Evolutionary conservation across 257 asterid genomes (phyloP).

Genomic region (Salvia rosmarinus): DNA sequence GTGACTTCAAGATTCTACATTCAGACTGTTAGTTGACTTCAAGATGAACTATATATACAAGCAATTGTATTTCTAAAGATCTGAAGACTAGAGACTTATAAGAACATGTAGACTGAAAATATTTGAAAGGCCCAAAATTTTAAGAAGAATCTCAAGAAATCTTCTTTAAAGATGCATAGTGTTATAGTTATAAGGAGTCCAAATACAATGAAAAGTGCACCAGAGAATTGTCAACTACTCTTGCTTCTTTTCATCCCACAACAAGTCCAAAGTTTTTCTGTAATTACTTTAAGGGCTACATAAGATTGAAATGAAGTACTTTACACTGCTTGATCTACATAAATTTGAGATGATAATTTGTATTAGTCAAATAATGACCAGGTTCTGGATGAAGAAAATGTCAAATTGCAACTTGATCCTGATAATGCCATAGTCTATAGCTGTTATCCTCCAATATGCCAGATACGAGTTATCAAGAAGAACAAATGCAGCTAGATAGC

Average conservation of each 20-base stretch:
- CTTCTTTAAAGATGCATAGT: background rate
- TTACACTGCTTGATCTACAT: background rate
- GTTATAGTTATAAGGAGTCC: background rate
- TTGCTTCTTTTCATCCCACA: background rate
- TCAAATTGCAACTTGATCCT: no score
- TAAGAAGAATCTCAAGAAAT: background rate
- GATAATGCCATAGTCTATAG: no score
- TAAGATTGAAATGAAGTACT: background rate
- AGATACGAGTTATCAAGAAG: background rate
- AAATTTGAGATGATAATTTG: no score
- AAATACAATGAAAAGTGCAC: background rate
- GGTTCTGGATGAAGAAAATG: no score
- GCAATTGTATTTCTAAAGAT: background rate
- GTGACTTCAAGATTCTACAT: background rate
- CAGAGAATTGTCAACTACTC: background rate
- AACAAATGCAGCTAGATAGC: no score
- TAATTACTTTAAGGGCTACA: background rate
- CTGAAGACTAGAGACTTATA: conserved; percentile 10
- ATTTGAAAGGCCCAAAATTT: background rate
- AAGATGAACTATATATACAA: background rate
- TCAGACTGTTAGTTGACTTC: background rate
- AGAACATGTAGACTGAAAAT: background rate
- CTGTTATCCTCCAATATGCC: background rate
- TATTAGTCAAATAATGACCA: no score
- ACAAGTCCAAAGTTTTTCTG: background rate